Evolutionary conservation across 2,329 filamentous ascomycete species (phyloP), one percentile per base, ranked within the genome.

Genomic region (Scytalidium lignicola): DNA sequence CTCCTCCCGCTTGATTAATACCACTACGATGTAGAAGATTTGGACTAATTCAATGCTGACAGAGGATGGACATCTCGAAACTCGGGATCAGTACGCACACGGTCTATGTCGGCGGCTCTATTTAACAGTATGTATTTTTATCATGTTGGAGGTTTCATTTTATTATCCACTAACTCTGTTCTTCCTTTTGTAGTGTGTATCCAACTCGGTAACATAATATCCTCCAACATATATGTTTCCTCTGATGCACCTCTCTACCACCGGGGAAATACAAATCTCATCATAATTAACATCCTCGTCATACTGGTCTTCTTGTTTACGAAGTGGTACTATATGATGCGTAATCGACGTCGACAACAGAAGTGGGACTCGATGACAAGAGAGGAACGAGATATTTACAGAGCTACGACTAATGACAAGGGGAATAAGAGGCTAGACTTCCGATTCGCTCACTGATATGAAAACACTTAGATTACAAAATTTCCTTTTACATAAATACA

Each of bases 101-200:
- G 82, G 6, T 79, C 82, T 1, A 79, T 87, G 1, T 79, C 79
- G 0, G 76, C 80, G 0, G 82, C 79, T 0, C 65, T 80, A 15
- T 85, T 85, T 64, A 85, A 85, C 58, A 76, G 46, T 47, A 47
- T 42, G 46, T 15, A 12, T 42, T 19, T 8, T n/a, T 10, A 26
- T 26, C 23, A 26, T 5, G 10, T 10, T 26, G 5, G 10, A 26
- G 23, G n/a, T n/a, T n/a, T n/a, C 23, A 5, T 10, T 26, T 26
- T 26, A 26, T 10, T n/a, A 10, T 26, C 10, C 10, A 26, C 23
- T 26, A 10, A 26, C 23, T 26, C 23, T 26, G 23, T 5, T 6
- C 10, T 26, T 26, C 23, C 10, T 6, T 10, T 26, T 26, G 40
- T 42, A 47, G 46, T 76, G 71, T 70, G 66, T 21, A 67, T 72